phyloP scores from a whole-genome alignment of 2,329 filamentous ascomycete genomes.

The Capronia epimyces region DNA sequence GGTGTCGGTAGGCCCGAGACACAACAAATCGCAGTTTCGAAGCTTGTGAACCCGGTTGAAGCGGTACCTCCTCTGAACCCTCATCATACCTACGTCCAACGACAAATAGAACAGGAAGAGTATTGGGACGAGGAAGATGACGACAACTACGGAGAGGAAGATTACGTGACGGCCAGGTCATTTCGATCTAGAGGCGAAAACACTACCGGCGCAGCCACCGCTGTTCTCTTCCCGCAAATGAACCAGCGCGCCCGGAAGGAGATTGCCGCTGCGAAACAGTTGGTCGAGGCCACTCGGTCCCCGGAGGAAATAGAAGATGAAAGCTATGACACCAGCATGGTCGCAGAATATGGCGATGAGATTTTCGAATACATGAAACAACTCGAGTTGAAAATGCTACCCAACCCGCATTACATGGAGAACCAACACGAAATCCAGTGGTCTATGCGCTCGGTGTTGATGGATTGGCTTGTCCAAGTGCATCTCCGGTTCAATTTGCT shows the following conservation, averaged over 20 bases:
- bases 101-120: slow-evolving; percentile 56
- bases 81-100: slow-evolving; percentile 24
- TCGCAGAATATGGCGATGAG: slow-evolving; percentile 91
- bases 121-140: slow-evolving; percentile 69
- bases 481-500: slow-evolving; percentile 85
- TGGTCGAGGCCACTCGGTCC: slow-evolving; percentile 62
- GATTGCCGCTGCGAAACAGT: slow-evolving; percentile 60
- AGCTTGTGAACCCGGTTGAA: slow-evolving; percentile 15
- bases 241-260: slow-evolving; percentile 66
- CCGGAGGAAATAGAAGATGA: slow-evolving; percentile 81
- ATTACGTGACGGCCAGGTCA: slow-evolving; percentile 70
- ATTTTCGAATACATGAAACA: slow-evolving; percentile 89
- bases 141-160: slow-evolving; percentile 66
- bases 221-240: slow-evolving; percentile 66
- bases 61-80: slow-evolving; percentile 17
- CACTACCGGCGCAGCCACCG: slow-evolving; percentile 59
- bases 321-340: slow-evolving; percentile 91
- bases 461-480: slow-evolving; percentile 98
- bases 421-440: slow-evolving; percentile 95
- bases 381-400: slow-evolving; percentile 78
- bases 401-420: slow-evolving; percentile 93
- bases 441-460: slow-evolving; percentile 95
- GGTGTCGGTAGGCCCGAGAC: slow-evolving; percentile 5
- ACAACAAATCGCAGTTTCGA: slow-evolving; percentile 21
- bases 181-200: slow-evolving; percentile 70